Base-by-base conservation (phyloP, 192 early-diverging fungal genomes). In the Ramicandelaber brevisporus region DNA sequence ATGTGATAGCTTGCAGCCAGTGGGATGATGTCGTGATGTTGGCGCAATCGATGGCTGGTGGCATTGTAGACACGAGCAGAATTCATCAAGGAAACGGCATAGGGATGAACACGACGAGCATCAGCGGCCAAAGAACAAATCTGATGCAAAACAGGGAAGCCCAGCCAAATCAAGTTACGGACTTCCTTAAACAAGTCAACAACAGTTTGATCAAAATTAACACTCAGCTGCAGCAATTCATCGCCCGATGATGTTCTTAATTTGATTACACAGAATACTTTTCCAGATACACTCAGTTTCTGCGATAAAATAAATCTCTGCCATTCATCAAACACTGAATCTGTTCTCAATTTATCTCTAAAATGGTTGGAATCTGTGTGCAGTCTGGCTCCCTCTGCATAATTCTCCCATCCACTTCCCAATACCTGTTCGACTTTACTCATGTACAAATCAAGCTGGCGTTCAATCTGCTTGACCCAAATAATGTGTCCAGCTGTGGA, bases 131-230 rank as follows among this genome's bases (percentile, higher is more conserved):
- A 62, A 52, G 73, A 84, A 18, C 70, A 59, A 37, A 99, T 67
- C 21, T 74, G 70, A 30, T 82, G 77, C 13, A 89, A 89, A 0
- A 99, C 79, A 37, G 69, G 74, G 55, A 79, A 97, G 18, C 82
- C 75, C 10, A 97, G 60, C 85, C 83, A 93, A n/a, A 84, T 38
- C 41, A 99, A 53, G 46, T 97, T 83, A 20, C 89, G 69, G 17
- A 99, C 89, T 51, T 99, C 95, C 54, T 99, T 99, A 60, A 97
- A 99, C 30, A 99, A 53, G 0, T 85, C 78, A 32, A 99, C 84
- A 34, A 85, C 69, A 45, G 88, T 80, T 1, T 64, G 53, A 38
- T 99, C 92, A 51, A 97, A 99, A 42, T 84, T 89, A 35, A 99
- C 67, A 29, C 62, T 63, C 5, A 99, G 62, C 41, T 82, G 73